Evolutionary conservation across 805 yeast genomes (phyloP), one percentile per base, ranked within the genome.

Genomic region (Saccharomycopsis amapae): DNA sequence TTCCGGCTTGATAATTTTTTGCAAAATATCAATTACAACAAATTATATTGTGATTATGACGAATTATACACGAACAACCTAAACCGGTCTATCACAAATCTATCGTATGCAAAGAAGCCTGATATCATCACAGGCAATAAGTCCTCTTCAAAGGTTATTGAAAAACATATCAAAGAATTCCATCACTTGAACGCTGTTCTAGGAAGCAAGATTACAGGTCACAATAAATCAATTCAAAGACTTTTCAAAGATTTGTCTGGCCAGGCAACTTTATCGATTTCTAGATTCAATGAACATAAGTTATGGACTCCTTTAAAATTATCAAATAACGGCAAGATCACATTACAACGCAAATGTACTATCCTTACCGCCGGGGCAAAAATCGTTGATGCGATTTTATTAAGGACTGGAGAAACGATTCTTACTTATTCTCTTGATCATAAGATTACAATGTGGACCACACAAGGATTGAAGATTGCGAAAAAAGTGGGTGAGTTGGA

Each of bases 181-280:
- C 13, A 18, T 12, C 13, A 30, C 9, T 41, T 49, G 32, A 38
- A 45, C 18, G 49, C 52, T 2, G 17, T 34, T 4, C 24, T 79
- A 7, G 64, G 69, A 20, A 72, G 79, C 51, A 79, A 82, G 53
- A 75, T 81, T 45, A 86, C 94, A 1, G 97, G 97, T 1, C 96
- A 88, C 58, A 74, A 78, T 45, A 88, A 88, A 58, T 85, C 96
- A 0, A 79, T 89, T 19, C 77, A 75, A 53, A 72, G 69, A 40
- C 61, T 89, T 2, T 65, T 76, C 15, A 76, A 88, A 55, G 82
- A 95, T 1, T 65, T 77, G 5, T 76, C 78, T 56, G 90, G 89
- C 30, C 65, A 70, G 23, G 72, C 83, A 0, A 59, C 80, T 50
- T 59, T 83, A 9, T 75, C 87, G 1, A 61, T 72, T 10, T 75